Conservation (phyloP, 1,139 yeast genomes). For the Candida labiduridarum region DNA sequence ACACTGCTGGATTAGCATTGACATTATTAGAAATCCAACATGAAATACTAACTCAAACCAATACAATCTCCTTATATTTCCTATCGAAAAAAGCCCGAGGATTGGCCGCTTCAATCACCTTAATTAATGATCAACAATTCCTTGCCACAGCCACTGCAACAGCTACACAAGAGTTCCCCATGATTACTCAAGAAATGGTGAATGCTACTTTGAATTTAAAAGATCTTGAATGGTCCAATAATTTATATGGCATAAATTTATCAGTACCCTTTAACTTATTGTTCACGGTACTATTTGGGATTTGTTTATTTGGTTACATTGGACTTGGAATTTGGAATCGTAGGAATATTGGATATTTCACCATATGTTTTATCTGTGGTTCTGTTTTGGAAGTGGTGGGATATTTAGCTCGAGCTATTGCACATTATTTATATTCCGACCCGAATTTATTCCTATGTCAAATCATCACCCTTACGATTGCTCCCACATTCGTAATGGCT, state of each 20-base stretch:
- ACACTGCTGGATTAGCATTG: constrained; percentile 19
- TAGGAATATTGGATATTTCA: constrained; percentile 66
- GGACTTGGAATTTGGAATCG: constrained; percentile 35
- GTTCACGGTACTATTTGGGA: constrained; percentile 24
- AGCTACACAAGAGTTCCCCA: constrained; percentile 24
- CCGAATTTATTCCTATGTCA: constrained; percentile 31
- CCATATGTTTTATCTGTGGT: constrained; percentile 61
- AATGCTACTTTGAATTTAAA: constrained; percentile 36
- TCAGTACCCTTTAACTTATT: constrained; percentile 27
- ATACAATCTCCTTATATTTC: constrained; percentile 14
- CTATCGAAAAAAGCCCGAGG: constrained; percentile 23
- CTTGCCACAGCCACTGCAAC: constrained; percentile 43
- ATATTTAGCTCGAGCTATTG: constrained; percentile 58
- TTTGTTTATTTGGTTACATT: constrained; percentile 24
- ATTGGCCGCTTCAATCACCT: constrained; percentile 40
- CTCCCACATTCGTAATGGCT: constrained; percentile 46
- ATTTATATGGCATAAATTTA: constrained; percentile 35
- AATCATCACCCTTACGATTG: constrained; percentile 37
- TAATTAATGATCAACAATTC: constrained; percentile 31
- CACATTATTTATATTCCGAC: constrained; percentile 37
- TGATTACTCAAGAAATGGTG: constrained; percentile 35
- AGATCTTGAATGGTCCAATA: constrained; percentile 25
- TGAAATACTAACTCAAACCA: constrained; percentile 19
- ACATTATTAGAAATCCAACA: constrained; percentile 12
- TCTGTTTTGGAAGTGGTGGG: constrained; percentile 68